Base-by-base conservation (phyloP, 2,329 filamentous ascomycete genomes). In the Botrytis galanthina region DNA sequence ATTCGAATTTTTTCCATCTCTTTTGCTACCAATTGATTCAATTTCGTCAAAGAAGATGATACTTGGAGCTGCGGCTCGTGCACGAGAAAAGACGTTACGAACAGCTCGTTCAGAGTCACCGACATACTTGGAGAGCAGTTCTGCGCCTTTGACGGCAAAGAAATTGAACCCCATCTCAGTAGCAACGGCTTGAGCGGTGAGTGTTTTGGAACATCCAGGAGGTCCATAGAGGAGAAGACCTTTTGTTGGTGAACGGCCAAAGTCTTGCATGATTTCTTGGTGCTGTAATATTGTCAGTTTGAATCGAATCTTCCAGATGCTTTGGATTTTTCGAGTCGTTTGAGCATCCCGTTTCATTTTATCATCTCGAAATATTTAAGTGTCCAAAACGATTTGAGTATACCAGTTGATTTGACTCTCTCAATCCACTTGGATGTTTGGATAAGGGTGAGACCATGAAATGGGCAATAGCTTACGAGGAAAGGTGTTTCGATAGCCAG, bases 11-110 rank as follows among this genome's bases (percentile, higher is more conserved):
- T 85, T 85, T 39, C 85, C 85, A 71, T 85, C 84, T 32, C 86
- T 84, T 59, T 84, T 80, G 59, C 79, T 82, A 67, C 82, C 86
- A 75, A 98, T 95, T 7, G 93, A 91, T 83, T 98, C 95, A 78
- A 98, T 96, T 82, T 98, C 95, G 81, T 98, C 95, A 77, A 98
- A 97, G 86, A 98, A 98, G 78, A 98, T 94, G 82, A 98, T 95
- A 81, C 93, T 94, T 0, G 95, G 95, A 70, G 91, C 90, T 14
- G 94, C 95, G n/a, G 92, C 91, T 60, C 92, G 88, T 1, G 95
- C 95, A 78, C 95, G 93, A 71, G 91, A 88, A 81, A 98, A 98
- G 1, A 98, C 89, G 72, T 94, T 92, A 54, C 95, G 90, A 60
- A 98, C 88, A 12, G 92, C 91, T 18, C 94, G 90, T 83, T 98